Conservation (phyloP, 139 green algal genomes). For the Chlamydomonas sphaeroides region DNA sequence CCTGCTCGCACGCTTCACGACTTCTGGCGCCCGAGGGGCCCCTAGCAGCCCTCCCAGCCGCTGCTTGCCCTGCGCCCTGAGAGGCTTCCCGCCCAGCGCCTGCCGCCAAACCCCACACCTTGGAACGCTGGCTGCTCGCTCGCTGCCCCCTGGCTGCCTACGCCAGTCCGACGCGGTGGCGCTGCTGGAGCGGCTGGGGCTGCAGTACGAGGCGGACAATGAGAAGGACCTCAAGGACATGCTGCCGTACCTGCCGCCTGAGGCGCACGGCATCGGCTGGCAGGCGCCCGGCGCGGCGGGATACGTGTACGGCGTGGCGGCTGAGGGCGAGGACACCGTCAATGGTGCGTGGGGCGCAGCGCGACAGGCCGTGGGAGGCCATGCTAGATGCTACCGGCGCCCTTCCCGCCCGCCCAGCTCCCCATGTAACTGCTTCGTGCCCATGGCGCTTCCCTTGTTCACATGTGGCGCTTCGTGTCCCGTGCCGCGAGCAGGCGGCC, state of each 20-base stretch:
- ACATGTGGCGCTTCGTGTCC: too few species aligned
- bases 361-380: too few species aligned
- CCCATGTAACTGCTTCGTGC: too few species aligned
- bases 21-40: too few species aligned
- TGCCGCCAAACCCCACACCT: background rate
- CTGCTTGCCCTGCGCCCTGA: too few species aligned
- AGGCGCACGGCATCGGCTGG: constrained; percentile 60
- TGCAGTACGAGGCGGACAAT: constrained; percentile 61
- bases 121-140: too few species aligned
- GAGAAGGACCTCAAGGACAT: constrained; percentile 62
- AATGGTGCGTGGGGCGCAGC: background rate
- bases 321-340: constrained; percentile 1
- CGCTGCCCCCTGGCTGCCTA: background rate
- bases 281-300: constrained; percentile 12
- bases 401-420: too few species aligned
- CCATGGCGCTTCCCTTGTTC: too few species aligned
- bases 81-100: too few species aligned
- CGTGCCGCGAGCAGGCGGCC: constrained; percentile 1
- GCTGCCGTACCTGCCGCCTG: constrained; percentile 59
- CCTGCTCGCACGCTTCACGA: background rate
- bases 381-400: too few species aligned
- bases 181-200: constrained; percentile 61
- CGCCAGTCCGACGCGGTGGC: constrained; percentile 42
- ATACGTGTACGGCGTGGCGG: constrained; percentile 8
- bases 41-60: too few species aligned